Evolutionary conservation across 2,329 filamentous ascomycete species (phyloP).

Genomic region (Botrytis galanthina): DNA sequence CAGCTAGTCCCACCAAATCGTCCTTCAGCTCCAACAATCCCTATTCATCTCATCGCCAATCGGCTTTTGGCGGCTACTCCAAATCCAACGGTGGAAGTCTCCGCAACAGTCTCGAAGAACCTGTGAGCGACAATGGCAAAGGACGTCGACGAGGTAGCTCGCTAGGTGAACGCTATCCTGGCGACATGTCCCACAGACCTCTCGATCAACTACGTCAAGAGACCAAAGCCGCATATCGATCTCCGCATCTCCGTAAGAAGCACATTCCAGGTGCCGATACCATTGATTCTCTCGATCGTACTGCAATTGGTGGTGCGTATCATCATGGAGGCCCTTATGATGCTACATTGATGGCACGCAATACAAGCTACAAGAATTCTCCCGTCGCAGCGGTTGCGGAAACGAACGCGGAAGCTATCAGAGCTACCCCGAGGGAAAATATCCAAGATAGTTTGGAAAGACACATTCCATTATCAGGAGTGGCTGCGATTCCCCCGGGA

Average conservation of each 20-base stretch:
- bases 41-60: conserved; percentile 33
- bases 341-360: conserved; percentile 72
- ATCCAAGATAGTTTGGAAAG: conserved; percentile 69
- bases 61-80: conserved; percentile 36
- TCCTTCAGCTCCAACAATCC: conserved; percentile 49
- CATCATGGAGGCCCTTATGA: conserved; percentile 93
- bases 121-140: conserved; percentile 36
- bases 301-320: conserved; percentile 61
- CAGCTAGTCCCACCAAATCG: conserved; percentile 51
- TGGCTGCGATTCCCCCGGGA: conserved; percentile 73
- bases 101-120: conserved; percentile 26
- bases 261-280: conserved; percentile 68
- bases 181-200: conserved; percentile 63
- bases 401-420: conserved; percentile 73
- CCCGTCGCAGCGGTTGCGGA: conserved; percentile 74
- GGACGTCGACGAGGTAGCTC: conserved; percentile 46
- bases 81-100: conserved; percentile 23
- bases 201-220: conserved; percentile 65
- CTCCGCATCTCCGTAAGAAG: conserved; percentile 63
- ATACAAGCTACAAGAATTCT: conserved; percentile 59
- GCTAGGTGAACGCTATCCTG: conserved; percentile 58
- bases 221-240: conserved; percentile 61
- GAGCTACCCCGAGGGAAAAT: conserved; percentile 76
- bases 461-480: conserved; percentile 79
- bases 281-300: conserved; percentile 76